phyloP scores from a whole-genome alignment of 768 basidiomycete species.

The Suillus spraguei region DNA sequence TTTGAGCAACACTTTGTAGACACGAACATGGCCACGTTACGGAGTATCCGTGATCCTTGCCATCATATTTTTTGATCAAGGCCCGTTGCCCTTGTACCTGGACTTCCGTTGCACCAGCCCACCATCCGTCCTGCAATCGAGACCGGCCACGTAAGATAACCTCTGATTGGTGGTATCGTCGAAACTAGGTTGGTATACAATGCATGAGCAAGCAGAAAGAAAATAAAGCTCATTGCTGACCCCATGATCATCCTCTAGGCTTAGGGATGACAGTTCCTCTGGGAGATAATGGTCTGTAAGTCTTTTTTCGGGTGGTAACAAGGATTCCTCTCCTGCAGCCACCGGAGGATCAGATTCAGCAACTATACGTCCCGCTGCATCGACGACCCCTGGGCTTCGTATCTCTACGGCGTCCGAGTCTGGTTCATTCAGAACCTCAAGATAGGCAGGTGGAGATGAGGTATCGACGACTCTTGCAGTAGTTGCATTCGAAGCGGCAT shows the following conservation, averaged over 20 bases:
- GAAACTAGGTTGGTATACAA: conserved; percentile 37
- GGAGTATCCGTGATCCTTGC: conserved; percentile 33
- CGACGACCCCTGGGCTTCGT: conserved; percentile 7
- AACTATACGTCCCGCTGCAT: neutral
- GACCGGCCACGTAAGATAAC: conserved; percentile 40
- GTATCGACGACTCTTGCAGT: conserved; percentile 3
- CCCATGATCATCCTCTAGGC: conserved; percentile 35
- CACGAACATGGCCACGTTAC: conserved; percentile 21
- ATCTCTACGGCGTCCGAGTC: neutral
- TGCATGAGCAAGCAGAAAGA: conserved; percentile 4
- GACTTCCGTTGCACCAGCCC: conserved; percentile 44
- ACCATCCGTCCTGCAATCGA: conserved; percentile 47
- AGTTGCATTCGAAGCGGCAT: neutral
- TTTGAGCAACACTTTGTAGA: neutral
- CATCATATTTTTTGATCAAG: conserved; percentile 47
- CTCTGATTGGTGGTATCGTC: conserved; percentile 53
- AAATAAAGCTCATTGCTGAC: conserved; percentile 22
- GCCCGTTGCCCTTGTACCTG: conserved; percentile 42
- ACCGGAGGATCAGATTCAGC: conserved; percentile 11
- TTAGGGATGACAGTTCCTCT: conserved; percentile 23
- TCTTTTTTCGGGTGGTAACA: conserved; percentile 18
- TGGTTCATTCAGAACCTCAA: conserved; percentile 5
- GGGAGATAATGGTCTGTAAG: conserved; percentile 24
- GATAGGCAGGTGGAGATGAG: conserved; percentile 26
- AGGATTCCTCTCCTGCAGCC: conserved; percentile 22